These are phyloP conservation scores for Simmondsia chinensis DNA, from an alignment of 148 eudicot species.

Conservation along the genomic window DNA sequence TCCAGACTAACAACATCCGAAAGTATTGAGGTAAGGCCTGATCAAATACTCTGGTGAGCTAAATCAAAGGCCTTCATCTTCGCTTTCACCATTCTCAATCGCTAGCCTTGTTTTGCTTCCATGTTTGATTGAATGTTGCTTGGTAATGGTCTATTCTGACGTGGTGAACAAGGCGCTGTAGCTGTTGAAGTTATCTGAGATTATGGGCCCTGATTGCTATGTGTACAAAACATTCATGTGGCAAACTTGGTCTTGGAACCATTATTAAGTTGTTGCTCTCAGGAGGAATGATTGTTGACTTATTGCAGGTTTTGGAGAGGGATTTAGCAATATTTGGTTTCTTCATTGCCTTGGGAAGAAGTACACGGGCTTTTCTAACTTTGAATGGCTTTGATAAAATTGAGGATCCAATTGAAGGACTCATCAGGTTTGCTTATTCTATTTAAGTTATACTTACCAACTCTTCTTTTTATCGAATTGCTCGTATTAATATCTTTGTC, in stretches of 20 bases:
- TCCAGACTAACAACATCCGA: conserved; percentile 89
- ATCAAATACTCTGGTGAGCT: not conserved
- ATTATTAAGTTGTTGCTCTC: not conserved
- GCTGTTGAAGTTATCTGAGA: too few species aligned
- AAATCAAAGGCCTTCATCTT: too few species aligned
- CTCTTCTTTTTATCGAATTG: too few species aligned
- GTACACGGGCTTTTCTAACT: conserved; percentile 60
- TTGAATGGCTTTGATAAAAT: conserved; percentile 66
- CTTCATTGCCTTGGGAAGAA: conserved; percentile 90
- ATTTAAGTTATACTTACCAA: too few species aligned
- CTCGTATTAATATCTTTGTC: not conserved
- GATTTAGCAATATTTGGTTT: conserved; percentile 96
- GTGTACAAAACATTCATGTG: too few species aligned
- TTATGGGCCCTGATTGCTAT: too few species aligned
- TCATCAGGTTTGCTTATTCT: conserved; percentile 64
- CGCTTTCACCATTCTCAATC: too few species aligned
- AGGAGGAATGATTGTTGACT: conserved; percentile 6
- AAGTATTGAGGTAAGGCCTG: conserved; percentile 76
- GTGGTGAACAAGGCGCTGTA: too few species aligned
- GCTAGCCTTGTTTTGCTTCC: too few species aligned
- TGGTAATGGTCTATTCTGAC: too few species aligned
- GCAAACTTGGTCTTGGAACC: too few species aligned
- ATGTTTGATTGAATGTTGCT: too few species aligned
- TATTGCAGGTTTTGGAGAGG: conserved; percentile 74
- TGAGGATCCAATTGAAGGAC: conserved; percentile 68